Evolutionary conservation across 2,329 filamentous ascomycete genomes (phyloP).

Genomic region (Stemphylium beticola): DNA sequence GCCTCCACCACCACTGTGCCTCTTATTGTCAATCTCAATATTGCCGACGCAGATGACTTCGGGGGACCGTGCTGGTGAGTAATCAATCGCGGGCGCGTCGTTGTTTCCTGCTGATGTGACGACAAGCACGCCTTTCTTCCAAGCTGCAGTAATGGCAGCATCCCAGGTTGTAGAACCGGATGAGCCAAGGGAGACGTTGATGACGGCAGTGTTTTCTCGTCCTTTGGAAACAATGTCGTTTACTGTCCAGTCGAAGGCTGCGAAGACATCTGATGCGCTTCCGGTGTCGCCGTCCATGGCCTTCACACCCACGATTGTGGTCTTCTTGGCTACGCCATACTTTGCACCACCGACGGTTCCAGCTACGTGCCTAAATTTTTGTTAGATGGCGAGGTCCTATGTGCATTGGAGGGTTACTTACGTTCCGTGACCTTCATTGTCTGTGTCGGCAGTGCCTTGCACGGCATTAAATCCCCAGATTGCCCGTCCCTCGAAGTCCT

Average conservation of each 20-base stretch:
- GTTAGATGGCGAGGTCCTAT: neutral
- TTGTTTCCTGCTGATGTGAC: conserved; percentile 48
- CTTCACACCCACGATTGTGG: conserved; percentile 46
- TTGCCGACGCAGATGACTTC: conserved; percentile 48
- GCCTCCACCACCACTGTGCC: conserved; percentile 16
- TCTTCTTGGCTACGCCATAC: conserved; percentile 45
- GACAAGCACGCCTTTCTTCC: conserved; percentile 41
- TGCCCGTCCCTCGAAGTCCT: conserved; percentile 41
- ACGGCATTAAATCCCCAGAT: conserved; percentile 39
- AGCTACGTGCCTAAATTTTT: conserved; percentile 33
- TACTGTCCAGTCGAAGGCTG: conserved; percentile 43
- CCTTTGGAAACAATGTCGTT: conserved; percentile 42
- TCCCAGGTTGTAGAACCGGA: conserved; percentile 38
- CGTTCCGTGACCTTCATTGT: conserved; percentile 42
- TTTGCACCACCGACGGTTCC: conserved; percentile 38
- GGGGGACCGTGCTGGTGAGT: conserved; percentile 43
- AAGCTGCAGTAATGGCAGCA: conserved; percentile 42
- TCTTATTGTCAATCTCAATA: conserved; percentile 31
- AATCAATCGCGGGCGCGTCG: conserved; percentile 27
- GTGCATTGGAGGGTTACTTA: neutral
- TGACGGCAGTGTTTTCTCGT: conserved; percentile 38
- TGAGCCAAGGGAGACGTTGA: conserved; percentile 50
- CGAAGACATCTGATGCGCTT: conserved; percentile 34
- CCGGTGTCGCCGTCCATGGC: conserved; percentile 31
- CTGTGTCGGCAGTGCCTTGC: conserved; percentile 17